Percentiles rank a stretch among this genome's conserved stretches.
Evolutionary conservation across 208 protist genomes (phyloP).

Genomic region (Acanthamoeba polyphaga): DNA sequence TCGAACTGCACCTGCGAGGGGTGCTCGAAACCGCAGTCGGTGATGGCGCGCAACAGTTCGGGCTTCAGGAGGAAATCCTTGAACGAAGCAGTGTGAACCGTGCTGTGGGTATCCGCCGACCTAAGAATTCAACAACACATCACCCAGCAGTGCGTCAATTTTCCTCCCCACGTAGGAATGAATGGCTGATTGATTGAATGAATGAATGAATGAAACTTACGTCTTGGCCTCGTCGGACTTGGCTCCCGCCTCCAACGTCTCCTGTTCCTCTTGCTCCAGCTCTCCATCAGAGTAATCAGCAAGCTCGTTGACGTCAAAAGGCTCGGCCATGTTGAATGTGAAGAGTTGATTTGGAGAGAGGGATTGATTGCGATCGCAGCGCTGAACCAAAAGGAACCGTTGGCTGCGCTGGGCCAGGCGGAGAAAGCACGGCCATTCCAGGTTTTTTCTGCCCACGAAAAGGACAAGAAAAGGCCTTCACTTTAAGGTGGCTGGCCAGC

Average conservation of each 20-base stretch:
- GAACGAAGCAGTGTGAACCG: conserved; percentile 90
- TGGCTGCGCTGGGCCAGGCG: not conserved
- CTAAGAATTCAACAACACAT: not conserved
- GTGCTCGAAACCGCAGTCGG: conserved; percentile 95
- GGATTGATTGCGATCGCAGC: not conserved
- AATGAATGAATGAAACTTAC: not conserved
- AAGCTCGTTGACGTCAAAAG: conserved; percentile 34
- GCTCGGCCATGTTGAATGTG: conserved; percentile 16
- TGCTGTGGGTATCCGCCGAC: conserved; percentile 38
- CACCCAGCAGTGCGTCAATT: not conserved
- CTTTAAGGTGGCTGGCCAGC: not conserved
- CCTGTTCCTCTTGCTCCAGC: conserved; percentile 26
- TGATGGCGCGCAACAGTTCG: conserved; percentile 98
- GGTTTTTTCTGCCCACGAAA: conserved; percentile 1
- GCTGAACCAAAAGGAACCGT: not conserved
- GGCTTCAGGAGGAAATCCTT: conserved; percentile 99
- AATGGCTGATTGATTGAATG: not conserved
- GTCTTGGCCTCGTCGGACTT: conserved; percentile 25
- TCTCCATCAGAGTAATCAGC: conserved; percentile 52
- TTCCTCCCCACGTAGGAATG: not conserved
- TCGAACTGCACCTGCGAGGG: conserved; percentile 98
- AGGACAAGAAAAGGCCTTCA: not conserved
- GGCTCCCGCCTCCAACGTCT: conserved; percentile 15
- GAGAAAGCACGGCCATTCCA: not conserved
- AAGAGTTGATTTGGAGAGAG: not conserved